Percentiles rank a stretch among this genome's conserved stretches.
These are phyloP conservation scores for Quercus phellos DNA, from an alignment of 331 rosid genomes.

Conservation along the genomic window DNA sequence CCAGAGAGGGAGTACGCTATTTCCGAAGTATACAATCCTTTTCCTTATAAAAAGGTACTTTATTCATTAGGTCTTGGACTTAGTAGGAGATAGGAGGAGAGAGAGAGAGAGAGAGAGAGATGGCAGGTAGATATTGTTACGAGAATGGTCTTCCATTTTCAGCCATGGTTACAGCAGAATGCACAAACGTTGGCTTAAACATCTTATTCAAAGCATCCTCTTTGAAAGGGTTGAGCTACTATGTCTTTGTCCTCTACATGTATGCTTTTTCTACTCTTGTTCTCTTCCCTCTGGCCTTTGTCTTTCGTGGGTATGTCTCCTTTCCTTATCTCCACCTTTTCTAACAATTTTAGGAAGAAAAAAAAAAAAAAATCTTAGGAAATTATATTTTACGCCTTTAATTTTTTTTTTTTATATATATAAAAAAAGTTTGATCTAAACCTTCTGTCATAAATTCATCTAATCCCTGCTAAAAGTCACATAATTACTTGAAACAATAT, in stretches of 20 bases:
- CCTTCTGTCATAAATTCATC: too few species aligned
- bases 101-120: slow-evolving; percentile 10
- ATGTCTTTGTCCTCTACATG: slow-evolving; percentile 21
- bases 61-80: too few species aligned
- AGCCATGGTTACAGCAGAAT: slow-evolving; percentile 47
- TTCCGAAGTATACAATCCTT: too few species aligned
- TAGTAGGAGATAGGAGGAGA: background rate
- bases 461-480: too few species aligned
- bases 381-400: too few species aligned
- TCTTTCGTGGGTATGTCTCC: slow-evolving; percentile 8
- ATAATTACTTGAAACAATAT: too few species aligned
- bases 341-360: background rate
- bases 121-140: slow-evolving; percentile 32
- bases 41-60: too few species aligned
- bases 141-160: slow-evolving; percentile 52
- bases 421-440: too few species aligned
- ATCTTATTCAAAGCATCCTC: slow-evolving; percentile 46
- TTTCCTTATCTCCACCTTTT: too few species aligned
- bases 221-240: slow-evolving; percentile 21
- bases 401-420: too few species aligned
- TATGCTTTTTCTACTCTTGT: slow-evolving; percentile 11
- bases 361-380: background rate
- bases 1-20: too few species aligned
- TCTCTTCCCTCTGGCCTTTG: slow-evolving; percentile 19
- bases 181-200: slow-evolving; percentile 35